These are phyloP conservation scores for Globisporangium polare DNA, from an alignment of 352 stramenopile species.

Conservation along the genomic window DNA sequence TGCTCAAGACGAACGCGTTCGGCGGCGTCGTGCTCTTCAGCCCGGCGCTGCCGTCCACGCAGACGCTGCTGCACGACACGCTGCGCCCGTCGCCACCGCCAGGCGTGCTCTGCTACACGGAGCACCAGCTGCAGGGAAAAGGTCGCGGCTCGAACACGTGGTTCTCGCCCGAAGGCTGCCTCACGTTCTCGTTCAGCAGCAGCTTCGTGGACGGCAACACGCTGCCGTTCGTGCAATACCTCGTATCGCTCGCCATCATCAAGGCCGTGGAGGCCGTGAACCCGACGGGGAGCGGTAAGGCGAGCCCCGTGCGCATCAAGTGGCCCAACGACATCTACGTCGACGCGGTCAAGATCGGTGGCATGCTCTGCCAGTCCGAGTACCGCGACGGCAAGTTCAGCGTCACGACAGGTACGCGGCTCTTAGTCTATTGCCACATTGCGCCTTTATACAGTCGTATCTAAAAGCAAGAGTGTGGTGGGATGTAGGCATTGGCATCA, in stretches of 20 bases:
- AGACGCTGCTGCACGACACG: conserved; percentile 78
- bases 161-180: conserved; percentile 84
- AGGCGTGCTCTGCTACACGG: conserved; percentile 76
- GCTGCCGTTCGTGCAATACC: conserved; percentile 88
- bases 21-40: conserved; percentile 72
- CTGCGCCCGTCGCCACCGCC: conserved; percentile 57
- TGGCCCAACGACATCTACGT: conserved; percentile 93
- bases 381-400: conserved; percentile 74
- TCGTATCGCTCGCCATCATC: conserved; percentile 86
- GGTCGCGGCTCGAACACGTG: conserved; percentile 86
- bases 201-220: conserved; percentile 70
- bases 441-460: not conserved
- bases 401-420: conserved; percentile 68
- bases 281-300: conserved; percentile 18
- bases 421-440: not conserved
- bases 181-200: conserved; percentile 91
- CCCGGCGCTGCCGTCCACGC: conserved; percentile 68
- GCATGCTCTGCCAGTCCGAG: conserved; percentile 88
- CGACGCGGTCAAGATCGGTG: conserved; percentile 86
- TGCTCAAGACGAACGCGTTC: conserved; percentile 57
- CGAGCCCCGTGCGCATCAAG: conserved; percentile 83
- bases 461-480: not conserved
- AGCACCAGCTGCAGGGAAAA: conserved; percentile 73
- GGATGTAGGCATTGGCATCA: conserved; percentile 75
- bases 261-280: conserved; percentile 70